phyloP scores from a whole-genome alignment of 352 stramenopile genomes.

The Globisporangium solare region DNA sequence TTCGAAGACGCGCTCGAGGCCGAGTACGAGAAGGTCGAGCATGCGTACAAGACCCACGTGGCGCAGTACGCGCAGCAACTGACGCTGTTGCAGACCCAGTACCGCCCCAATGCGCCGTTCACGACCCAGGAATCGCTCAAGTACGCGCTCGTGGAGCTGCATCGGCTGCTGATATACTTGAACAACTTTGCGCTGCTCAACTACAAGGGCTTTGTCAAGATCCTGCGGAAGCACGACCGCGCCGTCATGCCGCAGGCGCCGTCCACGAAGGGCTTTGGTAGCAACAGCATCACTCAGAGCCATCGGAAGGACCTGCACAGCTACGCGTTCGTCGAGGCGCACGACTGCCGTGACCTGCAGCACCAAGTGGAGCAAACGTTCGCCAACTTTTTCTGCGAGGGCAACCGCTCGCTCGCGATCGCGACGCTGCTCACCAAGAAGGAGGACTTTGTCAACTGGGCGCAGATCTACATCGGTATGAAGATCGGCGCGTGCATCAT shows the following conservation, averaged over 20 bases:
- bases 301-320: constrained; percentile 48
- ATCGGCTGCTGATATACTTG: constrained; percentile 91
- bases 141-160: constrained; percentile 91
- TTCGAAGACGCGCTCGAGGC: constrained; percentile 82
- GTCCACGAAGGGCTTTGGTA: constrained; percentile 5
- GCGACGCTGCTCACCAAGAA: constrained; percentile 77
- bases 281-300: constrained; percentile 6
- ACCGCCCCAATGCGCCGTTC: constrained; percentile 49
- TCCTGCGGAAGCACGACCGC: constrained; percentile 97
- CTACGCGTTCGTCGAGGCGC: constrained; percentile 58
- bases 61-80: constrained; percentile 84
- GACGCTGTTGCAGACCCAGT: constrained; percentile 68
- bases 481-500: constrained; percentile 79
- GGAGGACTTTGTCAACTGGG: constrained; percentile 74
- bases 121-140: constrained; percentile 88
- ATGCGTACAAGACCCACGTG: constrained; percentile 87
- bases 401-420: constrained; percentile 63
- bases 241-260: constrained; percentile 39
- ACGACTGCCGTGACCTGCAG: constrained; percentile 40
- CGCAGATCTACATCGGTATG: constrained; percentile 81
- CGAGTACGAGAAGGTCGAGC: constrained; percentile 90
- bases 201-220: constrained; percentile 98
- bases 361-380: constrained; percentile 62
- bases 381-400: constrained; percentile 70
- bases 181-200: constrained; percentile 98